Conservation (phyloP, 352 stramenopile genomes). For the Globisporangium megalacanthum region DNA sequence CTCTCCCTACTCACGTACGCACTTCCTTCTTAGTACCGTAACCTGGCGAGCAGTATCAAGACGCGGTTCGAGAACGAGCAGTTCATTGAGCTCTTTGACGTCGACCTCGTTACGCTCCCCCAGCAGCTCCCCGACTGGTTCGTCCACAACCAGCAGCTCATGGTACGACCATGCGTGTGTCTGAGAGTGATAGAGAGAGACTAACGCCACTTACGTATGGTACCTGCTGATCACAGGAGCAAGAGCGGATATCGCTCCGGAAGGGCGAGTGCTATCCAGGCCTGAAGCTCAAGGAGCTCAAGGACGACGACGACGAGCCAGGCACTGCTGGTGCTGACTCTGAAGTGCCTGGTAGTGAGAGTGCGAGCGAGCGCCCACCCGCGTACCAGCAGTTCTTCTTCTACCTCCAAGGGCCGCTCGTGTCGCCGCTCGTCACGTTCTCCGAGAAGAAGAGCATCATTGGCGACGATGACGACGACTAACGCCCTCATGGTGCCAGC, state of each 20-base stretch:
- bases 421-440: slow-evolving; percentile 76
- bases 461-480: slow-evolving; percentile 84
- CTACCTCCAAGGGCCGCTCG: slow-evolving; percentile 68
- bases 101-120: slow-evolving; percentile 69
- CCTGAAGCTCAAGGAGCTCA: slow-evolving; percentile 15
- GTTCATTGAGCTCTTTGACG: slow-evolving; percentile 87
- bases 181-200: neutral
- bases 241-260: slow-evolving; percentile 65
- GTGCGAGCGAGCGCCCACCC: slow-evolving; percentile 10
- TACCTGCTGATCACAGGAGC: slow-evolving; percentile 33
- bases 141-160: slow-evolving; percentile 69
- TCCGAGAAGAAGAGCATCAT: slow-evolving; percentile 89
- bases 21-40: slow-evolving; percentile 54
- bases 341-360: neutral
- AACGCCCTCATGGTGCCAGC: slow-evolving; percentile 3
- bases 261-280: slow-evolving; percentile 68
- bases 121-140: slow-evolving; percentile 80
- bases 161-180: slow-evolving; percentile 27
- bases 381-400: slow-evolving; percentile 85
- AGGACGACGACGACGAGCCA: slow-evolving; percentile 10
- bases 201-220: neutral
- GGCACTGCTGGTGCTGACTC: neutral
- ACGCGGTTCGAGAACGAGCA: slow-evolving; percentile 87
- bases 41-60: slow-evolving; percentile 81
- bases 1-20: neutral